A percentile compares a stretch with the other conserved stretches of the same genome.
Evolutionary conservation across 1,284 basidiomycete genomes (phyloP).

Genomic region (Ustilago esculenta): DNA sequence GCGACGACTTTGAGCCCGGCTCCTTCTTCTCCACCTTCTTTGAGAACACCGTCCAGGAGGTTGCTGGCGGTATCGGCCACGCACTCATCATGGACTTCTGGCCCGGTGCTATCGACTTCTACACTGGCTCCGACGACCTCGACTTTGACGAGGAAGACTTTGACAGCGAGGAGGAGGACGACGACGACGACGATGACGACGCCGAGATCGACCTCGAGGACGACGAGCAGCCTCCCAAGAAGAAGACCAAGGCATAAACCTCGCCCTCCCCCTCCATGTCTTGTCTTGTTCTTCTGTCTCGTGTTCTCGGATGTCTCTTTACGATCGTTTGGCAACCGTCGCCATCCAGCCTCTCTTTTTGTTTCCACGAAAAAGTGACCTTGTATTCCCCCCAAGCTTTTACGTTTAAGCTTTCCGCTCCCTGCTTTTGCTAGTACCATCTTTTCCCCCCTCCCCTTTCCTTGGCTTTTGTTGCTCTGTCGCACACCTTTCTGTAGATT

Average conservation of each 20-base stretch:
- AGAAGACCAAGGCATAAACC: constrained; percentile 55
- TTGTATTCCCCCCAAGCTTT: too few species aligned
- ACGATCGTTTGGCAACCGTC: not conserved
- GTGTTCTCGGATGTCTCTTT: not conserved
- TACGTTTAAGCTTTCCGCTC: too few species aligned
- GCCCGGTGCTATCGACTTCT: constrained; percentile 62
- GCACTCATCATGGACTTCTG: constrained; percentile 61
- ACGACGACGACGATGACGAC: constrained; percentile 62
- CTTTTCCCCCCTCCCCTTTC: not conserved
- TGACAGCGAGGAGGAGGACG: constrained; percentile 54
- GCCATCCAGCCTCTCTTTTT: not conserved
- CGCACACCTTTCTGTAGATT: not conserved
- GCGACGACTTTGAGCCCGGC: constrained; percentile 74
- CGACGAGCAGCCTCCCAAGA: constrained; percentile 56
- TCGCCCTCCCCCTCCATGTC: not conserved
- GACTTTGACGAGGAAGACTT: constrained; percentile 57
- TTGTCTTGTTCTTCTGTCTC: not conserved
- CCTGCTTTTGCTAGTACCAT: not conserved
- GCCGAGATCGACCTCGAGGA: constrained; percentile 63
- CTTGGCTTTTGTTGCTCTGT: not conserved
- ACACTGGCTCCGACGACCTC: constrained; percentile 55
- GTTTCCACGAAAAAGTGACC: too few species aligned
- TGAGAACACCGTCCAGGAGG: constrained; percentile 62
- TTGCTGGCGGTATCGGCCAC: constrained; percentile 60
- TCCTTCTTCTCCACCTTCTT: constrained; percentile 91